Evolutionary conservation across 2,329 filamentous ascomycete genomes (phyloP).

Genomic region (Harringtonia aguacate): DNA sequence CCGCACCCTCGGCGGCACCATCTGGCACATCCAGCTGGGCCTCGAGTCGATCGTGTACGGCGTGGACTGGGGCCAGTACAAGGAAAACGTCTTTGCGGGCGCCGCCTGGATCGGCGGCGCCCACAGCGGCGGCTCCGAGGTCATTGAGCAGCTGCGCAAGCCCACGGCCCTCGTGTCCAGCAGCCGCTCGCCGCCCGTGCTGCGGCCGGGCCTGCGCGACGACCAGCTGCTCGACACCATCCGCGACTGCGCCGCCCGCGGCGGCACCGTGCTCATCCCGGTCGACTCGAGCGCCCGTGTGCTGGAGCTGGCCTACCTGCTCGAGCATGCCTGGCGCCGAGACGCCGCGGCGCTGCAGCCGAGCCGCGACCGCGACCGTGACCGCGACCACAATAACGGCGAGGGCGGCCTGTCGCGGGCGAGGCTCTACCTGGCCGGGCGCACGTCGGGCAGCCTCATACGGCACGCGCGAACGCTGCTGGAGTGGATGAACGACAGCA

Average conservation of each 20-base stretch:
- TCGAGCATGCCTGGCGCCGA: slow-evolving; percentile 84
- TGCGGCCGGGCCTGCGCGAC: slow-evolving; percentile 72
- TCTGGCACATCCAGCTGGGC: slow-evolving; percentile 97
- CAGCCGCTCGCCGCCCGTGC: slow-evolving; percentile 60
- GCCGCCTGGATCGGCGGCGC: slow-evolving; percentile 84
- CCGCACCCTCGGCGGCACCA: slow-evolving; percentile 90
- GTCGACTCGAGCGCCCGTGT: slow-evolving; percentile 94
- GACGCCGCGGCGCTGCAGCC: slow-evolving; percentile 38
- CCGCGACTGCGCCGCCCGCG: slow-evolving; percentile 63
- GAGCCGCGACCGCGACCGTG: slow-evolving; percentile 31
- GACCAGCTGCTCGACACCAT: slow-evolving; percentile 78
- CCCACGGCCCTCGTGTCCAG: slow-evolving; percentile 92
- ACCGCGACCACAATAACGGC: too few relatives aligned
- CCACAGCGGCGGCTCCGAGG: slow-evolving; percentile 63
- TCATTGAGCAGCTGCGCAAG: slow-evolving; percentile 86
- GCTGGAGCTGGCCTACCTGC: slow-evolving; percentile 78
- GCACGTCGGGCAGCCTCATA: slow-evolving; percentile 80
- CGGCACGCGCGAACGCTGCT: slow-evolving; percentile 89
- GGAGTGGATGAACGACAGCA: slow-evolving; percentile 98
- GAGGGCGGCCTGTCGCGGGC: slow-evolving; percentile 39
- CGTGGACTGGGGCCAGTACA: slow-evolving; percentile 96
- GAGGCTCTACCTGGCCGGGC: slow-evolving; percentile 72
- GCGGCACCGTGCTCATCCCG: slow-evolving; percentile 86
- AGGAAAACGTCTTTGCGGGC: slow-evolving; percentile 87
- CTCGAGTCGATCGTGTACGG: slow-evolving; percentile 96